Evolutionary conservation across 768 basidiomycete species (phyloP), one percentile per base, ranked within the genome.

Genomic region (Tulasnella sp.): DNA sequence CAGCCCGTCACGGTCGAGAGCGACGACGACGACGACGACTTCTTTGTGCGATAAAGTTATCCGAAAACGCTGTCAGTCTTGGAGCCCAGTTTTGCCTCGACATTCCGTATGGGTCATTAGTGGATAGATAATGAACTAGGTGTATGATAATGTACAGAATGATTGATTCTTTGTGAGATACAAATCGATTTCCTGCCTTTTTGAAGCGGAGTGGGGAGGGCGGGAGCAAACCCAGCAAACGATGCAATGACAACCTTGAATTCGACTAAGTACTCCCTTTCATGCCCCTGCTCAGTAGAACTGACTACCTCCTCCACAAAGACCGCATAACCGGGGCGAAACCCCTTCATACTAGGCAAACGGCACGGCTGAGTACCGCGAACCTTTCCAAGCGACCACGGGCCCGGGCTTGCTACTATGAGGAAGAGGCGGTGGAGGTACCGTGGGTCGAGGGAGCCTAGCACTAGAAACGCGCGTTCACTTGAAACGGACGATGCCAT

Each of bases 401-500:
- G n/a, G n/a, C n/a, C n/a, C n/a, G n/a, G n/a, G n/a, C n/a, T n/a
- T n/a, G n/a, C n/a, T n/a, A n/a, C n/a, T n/a, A n/a, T n/a, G n/a
- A n/a, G n/a, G n/a, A n/a, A n/a, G n/a, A n/a, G n/a, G n/a, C n/a
- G n/a, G n/a, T n/a, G n/a, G n/a, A n/a, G n/a, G n/a, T n/a, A n/a
- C n/a, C n/a, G n/a, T n/a, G n/a, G n/a, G n/a, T n/a, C n/a, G n/a
- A 42, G 85, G 85, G 36, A 85, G 84, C 6, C 84, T 84, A 14
- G 81, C 84, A 3, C 81, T 79, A 0, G 83, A 86, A 86, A 86
- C 7, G 84, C 85, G 11, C 80, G 80, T 78, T 86, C 83, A 79
- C 83, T 84, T 4, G 84, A 85, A 11, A 85, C 84, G 0, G 79
- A 80, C 15, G 82, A 80, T 11, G 83, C 82, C 83, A 85, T 85